Evolutionary conservation across 2,329 filamentous ascomycete species (phyloP).

Genomic region (Myriosclerotinia scirpicola): DNA sequence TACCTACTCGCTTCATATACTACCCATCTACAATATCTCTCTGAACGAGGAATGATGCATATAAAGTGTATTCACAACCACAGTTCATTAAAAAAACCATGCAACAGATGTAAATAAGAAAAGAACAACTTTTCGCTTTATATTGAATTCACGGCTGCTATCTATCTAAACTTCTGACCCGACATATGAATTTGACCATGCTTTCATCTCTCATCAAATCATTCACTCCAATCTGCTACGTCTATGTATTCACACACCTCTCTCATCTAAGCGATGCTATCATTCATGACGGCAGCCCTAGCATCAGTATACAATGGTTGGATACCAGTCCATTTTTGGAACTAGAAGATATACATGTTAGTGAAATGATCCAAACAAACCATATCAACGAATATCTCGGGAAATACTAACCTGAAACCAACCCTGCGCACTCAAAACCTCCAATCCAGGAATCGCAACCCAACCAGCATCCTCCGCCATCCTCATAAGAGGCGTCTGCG

Average conservation of each 20-base stretch:
- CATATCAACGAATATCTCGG: not conserved
- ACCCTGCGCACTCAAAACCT: constrained; percentile 88
- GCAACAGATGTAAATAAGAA: too few relatives aligned
- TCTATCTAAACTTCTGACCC: not conserved
- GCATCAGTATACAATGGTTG: constrained; percentile 70
- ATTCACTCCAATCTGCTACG: not conserved
- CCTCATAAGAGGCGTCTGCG: constrained; percentile 79
- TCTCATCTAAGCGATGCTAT: constrained; percentile 13
- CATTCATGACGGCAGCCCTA: constrained; percentile 55
- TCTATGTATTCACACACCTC: not conserved
- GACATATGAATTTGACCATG: not conserved
- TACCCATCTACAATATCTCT: too few relatives aligned
- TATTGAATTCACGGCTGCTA: not conserved
- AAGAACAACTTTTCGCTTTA: not conserved
- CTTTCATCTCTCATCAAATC: not conserved
- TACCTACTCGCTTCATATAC: too few relatives aligned
- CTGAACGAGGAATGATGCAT: too few relatives aligned
- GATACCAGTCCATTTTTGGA: constrained; percentile 83
- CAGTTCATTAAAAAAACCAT: too few relatives aligned
- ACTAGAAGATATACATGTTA: constrained; percentile 48
- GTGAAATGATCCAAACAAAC: not conserved
- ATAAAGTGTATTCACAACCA: too few relatives aligned
- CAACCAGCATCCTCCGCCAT: constrained; percentile 76
- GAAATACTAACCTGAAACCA: constrained; percentile 71
- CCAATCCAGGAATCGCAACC: constrained; percentile 81